phyloP scores from a whole-genome alignment of 805 yeast species.

The Pichia gijzeniarum region DNA sequence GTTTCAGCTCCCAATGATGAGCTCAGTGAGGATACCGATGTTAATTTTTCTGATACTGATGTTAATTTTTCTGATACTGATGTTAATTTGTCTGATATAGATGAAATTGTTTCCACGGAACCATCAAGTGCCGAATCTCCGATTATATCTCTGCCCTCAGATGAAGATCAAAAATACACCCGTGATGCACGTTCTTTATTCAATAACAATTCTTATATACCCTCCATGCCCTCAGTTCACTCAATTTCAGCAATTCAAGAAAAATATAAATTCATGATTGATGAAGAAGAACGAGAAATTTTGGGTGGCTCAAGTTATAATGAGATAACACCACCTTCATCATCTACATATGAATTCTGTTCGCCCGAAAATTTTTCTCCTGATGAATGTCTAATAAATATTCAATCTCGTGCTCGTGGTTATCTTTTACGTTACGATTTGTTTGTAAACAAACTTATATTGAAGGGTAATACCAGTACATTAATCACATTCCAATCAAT shows the following conservation, averaged over 20 bases:
- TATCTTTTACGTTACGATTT: conserved; percentile 56
- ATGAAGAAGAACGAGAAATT: conserved; percentile 19
- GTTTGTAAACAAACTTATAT: conserved; percentile 56
- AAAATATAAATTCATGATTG: conserved; percentile 16
- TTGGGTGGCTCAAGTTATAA: conserved; percentile 3
- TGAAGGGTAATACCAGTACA: conserved; percentile 49
- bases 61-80: background rate
- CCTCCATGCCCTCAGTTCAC: conserved; percentile 11
- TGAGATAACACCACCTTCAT: background rate
- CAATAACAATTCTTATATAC: conserved; percentile 7
- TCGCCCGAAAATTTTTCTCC: background rate
- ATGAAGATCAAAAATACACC: conserved; percentile 8
- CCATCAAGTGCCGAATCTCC: conserved; percentile 2
- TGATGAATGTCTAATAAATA: conserved; percentile 21
- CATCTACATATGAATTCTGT: background rate
- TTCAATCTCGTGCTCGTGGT: conserved; percentile 72
- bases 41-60: background rate
- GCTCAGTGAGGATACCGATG: background rate
- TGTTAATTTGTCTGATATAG: background rate
- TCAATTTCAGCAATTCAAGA: conserved; percentile 15
- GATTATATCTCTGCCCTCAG: conserved; percentile 9
- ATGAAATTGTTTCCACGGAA: too few relatives aligned
- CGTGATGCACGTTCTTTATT: conserved; percentile 14
- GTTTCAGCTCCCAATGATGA: background rate
- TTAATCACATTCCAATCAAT: conserved; percentile 43